A percentile compares a stretch with the other conserved stretches of the same genome.
Evolutionary conservation across 2,329 filamentous ascomycete species (phyloP).

Genomic region (Clonostachys rhizophaga): DNA sequence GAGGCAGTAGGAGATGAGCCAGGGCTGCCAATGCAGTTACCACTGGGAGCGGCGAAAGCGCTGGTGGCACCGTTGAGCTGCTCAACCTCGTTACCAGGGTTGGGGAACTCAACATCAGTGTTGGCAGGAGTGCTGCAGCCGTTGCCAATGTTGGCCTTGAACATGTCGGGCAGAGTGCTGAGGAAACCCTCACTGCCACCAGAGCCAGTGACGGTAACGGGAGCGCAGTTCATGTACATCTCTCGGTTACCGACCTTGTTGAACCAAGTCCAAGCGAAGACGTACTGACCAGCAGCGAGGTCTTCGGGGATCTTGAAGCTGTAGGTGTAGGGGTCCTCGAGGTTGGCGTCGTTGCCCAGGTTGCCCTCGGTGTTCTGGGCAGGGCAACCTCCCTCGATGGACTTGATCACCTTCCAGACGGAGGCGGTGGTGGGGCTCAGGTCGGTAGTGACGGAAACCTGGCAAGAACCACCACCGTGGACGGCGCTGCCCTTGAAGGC

Average conservation of each 20-base stretch:
- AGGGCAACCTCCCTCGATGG: constrained; percentile 82
- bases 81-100: constrained; percentile 54
- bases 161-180: constrained; percentile 63
- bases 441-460: constrained; percentile 82
- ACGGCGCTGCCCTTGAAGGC: constrained; percentile 67
- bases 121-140: constrained; percentile 45
- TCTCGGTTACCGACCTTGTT: constrained; percentile 91
- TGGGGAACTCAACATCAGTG: constrained; percentile 54
- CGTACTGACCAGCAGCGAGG: constrained; percentile 71
- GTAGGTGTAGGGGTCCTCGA: constrained; percentile 50
- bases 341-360: constrained; percentile 38
- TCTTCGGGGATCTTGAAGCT: constrained; percentile 67
- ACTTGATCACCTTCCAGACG: constrained; percentile 86
- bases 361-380: constrained; percentile 54
- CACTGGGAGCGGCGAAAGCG: constrained; percentile 20
- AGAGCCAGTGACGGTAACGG: constrained; percentile 58
- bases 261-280: constrained; percentile 91
- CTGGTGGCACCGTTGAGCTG: constrained; percentile 31
- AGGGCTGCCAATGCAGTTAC: constrained; percentile 12
- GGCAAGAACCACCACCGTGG: constrained; percentile 91
- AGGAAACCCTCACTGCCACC: constrained; percentile 48
- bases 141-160: constrained; percentile 60
- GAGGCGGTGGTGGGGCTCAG: constrained; percentile 58
- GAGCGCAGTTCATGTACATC: constrained; percentile 96
- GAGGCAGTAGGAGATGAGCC: constrained; percentile 14